Evolutionary conservation across 129 eudicot genomes (phyloP), one percentile per base, ranked within the genome.

Genomic region (Gnaphalium uliginosum): DNA sequence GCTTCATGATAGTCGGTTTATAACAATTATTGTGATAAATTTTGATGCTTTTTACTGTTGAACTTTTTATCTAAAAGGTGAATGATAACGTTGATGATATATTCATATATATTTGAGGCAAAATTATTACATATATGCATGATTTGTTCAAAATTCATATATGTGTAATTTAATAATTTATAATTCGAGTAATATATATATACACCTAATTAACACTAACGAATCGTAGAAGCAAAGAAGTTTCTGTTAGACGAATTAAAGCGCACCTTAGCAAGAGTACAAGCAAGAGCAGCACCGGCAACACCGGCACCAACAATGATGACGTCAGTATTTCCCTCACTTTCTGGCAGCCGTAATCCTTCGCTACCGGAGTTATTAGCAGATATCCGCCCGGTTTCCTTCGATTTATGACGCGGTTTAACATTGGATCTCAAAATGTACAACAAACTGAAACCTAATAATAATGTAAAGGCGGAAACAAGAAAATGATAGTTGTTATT

Each of bases 271-370:
- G 87, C 92, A 54, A 87, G 87, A 67, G 92, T 80, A 74, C 80
- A 83, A 61, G 92, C 89, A 64, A 87, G 89, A 37, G 92, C 92
- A 39, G 89, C 85, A 54, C 92, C 92, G 29, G 92, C 92, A 63
- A 87, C 92, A 41, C 92, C 92, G 35, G 92, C 89, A 2, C 92
- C 92, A 43, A 87, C 89, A 19, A 85, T 71, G 64, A 87, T 82
- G 51, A 87, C 82, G 76, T 87, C 92, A 14, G 88, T 72, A 17
- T 68, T 75, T 26, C 82, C 85, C 17, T 74, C 85, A 14, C 7
- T 56, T 19, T 81, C 85, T 72, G 81, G n/a, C 75, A 33, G 30
- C 64, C 19, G 43, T 11, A 76, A 33, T 4, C 43, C 58, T 26
- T 66, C 73, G 41, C 62, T 30, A 19, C 69, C 68, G 63, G 87